Conservation (phyloP, 1,284 basidiomycete genomes). For the Tremellales sp. region DNA sequence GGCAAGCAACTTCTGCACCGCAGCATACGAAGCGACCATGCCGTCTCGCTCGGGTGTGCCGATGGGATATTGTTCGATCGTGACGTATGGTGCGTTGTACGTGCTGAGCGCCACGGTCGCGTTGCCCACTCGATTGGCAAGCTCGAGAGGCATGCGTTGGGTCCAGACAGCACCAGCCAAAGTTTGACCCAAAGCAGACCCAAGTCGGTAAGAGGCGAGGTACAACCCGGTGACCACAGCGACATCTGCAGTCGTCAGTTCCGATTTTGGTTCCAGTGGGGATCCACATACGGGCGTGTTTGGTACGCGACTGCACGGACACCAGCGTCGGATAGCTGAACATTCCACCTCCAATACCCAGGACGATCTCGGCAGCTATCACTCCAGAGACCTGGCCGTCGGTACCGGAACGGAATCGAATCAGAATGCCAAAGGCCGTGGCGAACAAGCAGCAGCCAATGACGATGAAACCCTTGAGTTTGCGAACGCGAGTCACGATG, state of each 20-base stretch:
- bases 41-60: constrained; percentile 39
- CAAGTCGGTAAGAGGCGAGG: constrained; percentile 43
- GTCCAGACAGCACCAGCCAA: constrained; percentile 49
- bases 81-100: constrained; percentile 40
- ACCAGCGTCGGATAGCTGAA: constrained; percentile 46
- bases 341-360: constrained; percentile 37
- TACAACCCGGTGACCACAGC: constrained; percentile 45
- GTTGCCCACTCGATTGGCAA: constrained; percentile 1
- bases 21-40: constrained; percentile 30
- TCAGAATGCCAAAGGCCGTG: constrained; percentile 42
- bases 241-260: constrained; percentile 15
- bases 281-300: constrained; percentile 34
- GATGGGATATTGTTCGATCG: constrained; percentile 29
- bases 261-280: not conserved
- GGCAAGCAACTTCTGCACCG: constrained; percentile 27
- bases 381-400: constrained; percentile 25
- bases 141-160: constrained; percentile 18
- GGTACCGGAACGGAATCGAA: constrained; percentile 41
- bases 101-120: constrained; percentile 5
- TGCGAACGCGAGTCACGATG: no score
- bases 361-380: constrained; percentile 44
- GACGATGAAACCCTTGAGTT: constrained; percentile 42
- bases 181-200: constrained; percentile 39
- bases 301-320: constrained; percentile 39
- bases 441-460: constrained; percentile 16